A percentile compares a stretch with the other conserved stretches of the same genome.
Conservation (phyloP, 352 stramenopile genomes). For the Phytophthora crassamura region DNA sequence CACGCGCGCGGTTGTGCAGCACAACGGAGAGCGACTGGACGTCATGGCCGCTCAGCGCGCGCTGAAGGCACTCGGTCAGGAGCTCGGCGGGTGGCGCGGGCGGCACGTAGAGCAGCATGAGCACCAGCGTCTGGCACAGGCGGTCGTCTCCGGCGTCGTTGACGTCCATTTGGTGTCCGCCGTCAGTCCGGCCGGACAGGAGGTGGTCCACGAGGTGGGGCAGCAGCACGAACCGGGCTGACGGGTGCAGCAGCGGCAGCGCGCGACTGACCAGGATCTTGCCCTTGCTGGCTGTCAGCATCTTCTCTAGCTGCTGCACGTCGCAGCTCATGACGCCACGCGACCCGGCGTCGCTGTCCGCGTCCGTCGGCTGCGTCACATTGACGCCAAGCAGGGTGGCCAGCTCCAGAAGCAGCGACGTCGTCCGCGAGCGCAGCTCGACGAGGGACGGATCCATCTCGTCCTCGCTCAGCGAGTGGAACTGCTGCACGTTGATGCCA, state of each 20-base stretch:
- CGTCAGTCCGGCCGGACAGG: slow-evolving; percentile 53
- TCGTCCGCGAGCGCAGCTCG: slow-evolving; percentile 72
- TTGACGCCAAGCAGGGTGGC: slow-evolving; percentile 67
- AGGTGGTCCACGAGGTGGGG: slow-evolving; percentile 72
- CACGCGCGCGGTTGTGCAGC: slow-evolving; percentile 77
- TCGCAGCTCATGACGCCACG: slow-evolving; percentile 53
- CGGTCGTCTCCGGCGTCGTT: slow-evolving; percentile 61
- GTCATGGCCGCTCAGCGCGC: slow-evolving; percentile 63
- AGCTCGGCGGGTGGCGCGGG: slow-evolving; percentile 69
- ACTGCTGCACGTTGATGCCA: slow-evolving; percentile 86
- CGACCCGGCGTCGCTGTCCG: slow-evolving; percentile 14
- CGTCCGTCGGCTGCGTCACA: slow-evolving; percentile 29
- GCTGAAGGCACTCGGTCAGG: slow-evolving; percentile 68
- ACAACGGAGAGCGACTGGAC: slow-evolving; percentile 67
- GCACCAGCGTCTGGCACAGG: slow-evolving; percentile 81
- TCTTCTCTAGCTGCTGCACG: slow-evolving; percentile 56
- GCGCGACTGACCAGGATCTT: slow-evolving; percentile 81
- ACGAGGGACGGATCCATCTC: slow-evolving; percentile 79
- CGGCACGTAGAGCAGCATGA: slow-evolving; percentile 84
- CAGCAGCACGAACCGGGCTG: slow-evolving; percentile 78
- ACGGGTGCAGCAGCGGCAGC: slow-evolving; percentile 80
- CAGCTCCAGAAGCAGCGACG: slow-evolving; percentile 72
- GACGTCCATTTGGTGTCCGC: slow-evolving; percentile 34
- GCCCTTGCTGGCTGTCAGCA: slow-evolving; percentile 70
- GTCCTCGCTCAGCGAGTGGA: slow-evolving; percentile 76